Conservation (phyloP, 768 basidiomycete genomes). For the Hypholoma fasciculare region DNA sequence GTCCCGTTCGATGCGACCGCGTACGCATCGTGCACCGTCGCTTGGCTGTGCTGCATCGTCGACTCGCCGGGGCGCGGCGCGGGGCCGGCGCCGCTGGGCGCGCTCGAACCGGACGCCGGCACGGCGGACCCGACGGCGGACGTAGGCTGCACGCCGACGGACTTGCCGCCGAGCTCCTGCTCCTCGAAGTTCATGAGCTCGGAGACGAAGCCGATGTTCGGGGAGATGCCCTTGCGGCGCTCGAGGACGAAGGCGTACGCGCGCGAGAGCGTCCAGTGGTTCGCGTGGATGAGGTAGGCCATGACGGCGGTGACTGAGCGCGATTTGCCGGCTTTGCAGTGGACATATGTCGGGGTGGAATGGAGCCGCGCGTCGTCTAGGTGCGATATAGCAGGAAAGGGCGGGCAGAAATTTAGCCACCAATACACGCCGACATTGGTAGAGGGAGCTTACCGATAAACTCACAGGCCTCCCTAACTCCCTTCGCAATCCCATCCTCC, state of each 20-base stretch:
- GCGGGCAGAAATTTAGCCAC: neutral
- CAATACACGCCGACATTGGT: neutral
- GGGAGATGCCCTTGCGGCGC: conserved; percentile 91
- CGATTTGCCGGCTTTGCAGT: conserved; percentile 95
- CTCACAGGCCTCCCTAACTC: conserved; percentile 83
- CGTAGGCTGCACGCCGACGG: conserved; percentile 60
- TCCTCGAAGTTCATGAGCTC: conserved; percentile 98
- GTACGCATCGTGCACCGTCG: conserved; percentile 8
- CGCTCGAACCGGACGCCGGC: conserved; percentile 3
- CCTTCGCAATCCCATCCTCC: conserved; percentile 82
- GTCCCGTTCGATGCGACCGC: conserved; percentile 43
- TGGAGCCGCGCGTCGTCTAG: conserved; percentile 91
- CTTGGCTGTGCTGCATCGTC: conserved; percentile 17
- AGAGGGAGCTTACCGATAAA: conserved; percentile 67
- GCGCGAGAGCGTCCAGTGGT: conserved; percentile 92
- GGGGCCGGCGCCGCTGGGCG: conserved; percentile 13
- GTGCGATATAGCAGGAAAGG: neutral
- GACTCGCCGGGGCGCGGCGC: neutral
- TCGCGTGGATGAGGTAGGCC: conserved; percentile 95
- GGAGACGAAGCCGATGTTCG: conserved; percentile 96
- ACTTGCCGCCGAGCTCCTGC: conserved; percentile 79
- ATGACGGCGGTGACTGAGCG: conserved; percentile 96
- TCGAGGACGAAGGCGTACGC: conserved; percentile 93
- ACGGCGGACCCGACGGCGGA: neutral
- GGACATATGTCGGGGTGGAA: conserved; percentile 88